Percentiles rank a stretch among this genome's conserved stretches.
Evolutionary conservation across 2,329 filamentous ascomycete species (phyloP).

Genomic region (Arachnopeziza araneosa): DNA sequence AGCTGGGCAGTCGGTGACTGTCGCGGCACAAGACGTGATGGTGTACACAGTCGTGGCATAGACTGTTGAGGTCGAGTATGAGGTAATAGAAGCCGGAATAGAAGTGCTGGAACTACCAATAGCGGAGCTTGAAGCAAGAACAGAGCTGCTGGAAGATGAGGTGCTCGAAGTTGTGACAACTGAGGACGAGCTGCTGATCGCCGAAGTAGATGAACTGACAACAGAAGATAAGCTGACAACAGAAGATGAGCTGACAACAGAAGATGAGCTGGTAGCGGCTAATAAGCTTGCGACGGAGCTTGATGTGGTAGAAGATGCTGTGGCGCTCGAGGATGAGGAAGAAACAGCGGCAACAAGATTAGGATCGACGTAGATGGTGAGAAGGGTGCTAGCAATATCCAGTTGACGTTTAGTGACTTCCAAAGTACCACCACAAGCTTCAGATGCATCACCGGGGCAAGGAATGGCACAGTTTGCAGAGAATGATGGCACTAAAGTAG

Average conservation of each 20-base stretch:
- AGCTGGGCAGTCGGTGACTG: conserved; percentile 2
- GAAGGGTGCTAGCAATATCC: not conserved
- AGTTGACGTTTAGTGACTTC: not conserved
- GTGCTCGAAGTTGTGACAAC: not conserved
- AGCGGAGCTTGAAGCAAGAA: not conserved
- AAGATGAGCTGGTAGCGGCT: no score
- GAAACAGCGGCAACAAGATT: not conserved
- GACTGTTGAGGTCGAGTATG: not conserved
- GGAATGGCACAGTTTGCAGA: not conserved
- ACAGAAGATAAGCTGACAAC: not conserved
- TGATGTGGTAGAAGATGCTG: no score
- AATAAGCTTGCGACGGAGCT: no score
- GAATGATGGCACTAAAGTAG: not conserved
- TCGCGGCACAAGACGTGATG: conserved; percentile 1
- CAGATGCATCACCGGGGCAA: not conserved
- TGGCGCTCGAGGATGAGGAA: no score
- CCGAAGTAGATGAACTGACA: not conserved
- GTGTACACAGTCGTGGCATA: conserved; percentile 1
- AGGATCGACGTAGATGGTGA: not conserved
- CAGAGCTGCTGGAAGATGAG: not conserved
- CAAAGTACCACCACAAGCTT: not conserved
- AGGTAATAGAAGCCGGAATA: not conserved
- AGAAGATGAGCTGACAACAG: not conserved
- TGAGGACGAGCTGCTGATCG: not conserved
- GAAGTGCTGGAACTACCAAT: not conserved